phyloP scores from a whole-genome alignment of 2,329 filamentous ascomycete genomes.

The Phoma herbarum region DNA sequence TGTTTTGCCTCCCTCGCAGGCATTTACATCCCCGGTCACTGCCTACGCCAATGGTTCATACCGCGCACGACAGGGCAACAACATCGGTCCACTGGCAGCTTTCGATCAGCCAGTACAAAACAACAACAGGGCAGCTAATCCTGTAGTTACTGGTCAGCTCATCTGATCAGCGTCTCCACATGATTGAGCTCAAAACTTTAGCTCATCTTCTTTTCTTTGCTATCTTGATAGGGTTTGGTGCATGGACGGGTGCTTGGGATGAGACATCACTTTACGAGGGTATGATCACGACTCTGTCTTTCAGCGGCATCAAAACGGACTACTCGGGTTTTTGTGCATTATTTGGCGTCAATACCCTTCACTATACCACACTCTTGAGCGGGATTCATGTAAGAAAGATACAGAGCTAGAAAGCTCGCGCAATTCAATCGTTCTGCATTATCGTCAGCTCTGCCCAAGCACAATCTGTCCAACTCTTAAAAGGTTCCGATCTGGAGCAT shows the following conservation, averaged over 20 bases:
- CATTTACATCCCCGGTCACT: constrained; percentile 35
- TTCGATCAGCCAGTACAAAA: constrained; percentile 42
- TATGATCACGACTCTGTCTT: constrained; percentile 26
- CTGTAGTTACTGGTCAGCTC: constrained; percentile 46
- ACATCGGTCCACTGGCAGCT: constrained; percentile 26
- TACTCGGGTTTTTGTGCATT: constrained; percentile 16
- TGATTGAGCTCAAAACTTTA: not conserved
- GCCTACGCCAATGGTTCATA: constrained; percentile 44
- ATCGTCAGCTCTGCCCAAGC: constrained; percentile 28
- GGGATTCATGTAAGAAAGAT: constrained; percentile 10
- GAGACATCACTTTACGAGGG: constrained; percentile 13
- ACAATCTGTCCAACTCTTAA: not conserved
- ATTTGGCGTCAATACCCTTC: constrained; percentile 18
- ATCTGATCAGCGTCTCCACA: constrained; percentile 30
- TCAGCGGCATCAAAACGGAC: constrained; percentile 39
- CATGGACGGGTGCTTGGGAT: constrained; percentile 18
- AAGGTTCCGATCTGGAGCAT: not conserved
- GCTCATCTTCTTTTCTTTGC: constrained; percentile 6
- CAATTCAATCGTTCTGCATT: constrained; percentile 3
- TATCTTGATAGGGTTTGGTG: constrained; percentile 9
- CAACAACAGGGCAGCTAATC: constrained; percentile 38
- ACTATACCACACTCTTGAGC: constrained; percentile 23
- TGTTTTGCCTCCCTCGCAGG: constrained; percentile 34
- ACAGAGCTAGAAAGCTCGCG: constrained; percentile 9
- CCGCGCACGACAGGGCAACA: constrained; percentile 36